Evolutionary conservation across 441 rosid species (phyloP).

Genomic region (Bocquillonia castaneifolia): DNA sequence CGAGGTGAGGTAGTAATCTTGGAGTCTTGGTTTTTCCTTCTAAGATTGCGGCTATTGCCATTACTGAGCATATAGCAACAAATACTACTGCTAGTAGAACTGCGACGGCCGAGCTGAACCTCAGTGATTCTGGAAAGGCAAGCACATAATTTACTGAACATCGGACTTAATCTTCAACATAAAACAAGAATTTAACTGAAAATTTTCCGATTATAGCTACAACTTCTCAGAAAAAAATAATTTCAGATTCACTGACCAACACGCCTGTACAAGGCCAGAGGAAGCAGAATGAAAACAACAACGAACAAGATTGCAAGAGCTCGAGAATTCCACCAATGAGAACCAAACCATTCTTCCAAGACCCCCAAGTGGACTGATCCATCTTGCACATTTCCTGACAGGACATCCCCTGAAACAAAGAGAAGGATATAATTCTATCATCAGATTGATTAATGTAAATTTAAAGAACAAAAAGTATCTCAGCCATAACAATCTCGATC

Average conservation of each 20-base stretch:
- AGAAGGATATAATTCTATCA: neutral
- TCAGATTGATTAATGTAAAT: neutral
- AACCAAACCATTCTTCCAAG: conserved; percentile 77
- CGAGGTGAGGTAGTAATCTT: conserved; percentile 51
- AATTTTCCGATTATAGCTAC: neutral
- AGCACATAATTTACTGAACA: neutral
- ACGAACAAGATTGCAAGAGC: conserved; percentile 48
- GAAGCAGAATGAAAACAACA: conserved; percentile 51
- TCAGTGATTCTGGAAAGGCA: conserved; percentile 53
- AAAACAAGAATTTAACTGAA: too few relatives aligned
- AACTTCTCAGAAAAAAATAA: neutral
- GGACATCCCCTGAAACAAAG: conserved; percentile 56
- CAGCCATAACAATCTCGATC: neutral
- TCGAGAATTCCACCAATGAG: conserved; percentile 73
- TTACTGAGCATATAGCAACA: conserved; percentile 59
- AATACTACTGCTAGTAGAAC: conserved; percentile 74
- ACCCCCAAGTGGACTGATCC: conserved; percentile 59
- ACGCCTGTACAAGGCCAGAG: conserved; percentile 48
- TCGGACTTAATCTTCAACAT: neutral
- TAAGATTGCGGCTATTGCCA: conserved; percentile 55
- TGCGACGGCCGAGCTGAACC: conserved; percentile 65
- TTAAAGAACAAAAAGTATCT: neutral
- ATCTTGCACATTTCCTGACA: conserved; percentile 49
- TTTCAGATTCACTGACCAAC: conserved; percentile 38
- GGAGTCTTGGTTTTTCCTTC: conserved; percentile 60